Evolutionary conservation across 257 asterid species (phyloP).

Genomic region (Solanum pinnatisectum): DNA sequence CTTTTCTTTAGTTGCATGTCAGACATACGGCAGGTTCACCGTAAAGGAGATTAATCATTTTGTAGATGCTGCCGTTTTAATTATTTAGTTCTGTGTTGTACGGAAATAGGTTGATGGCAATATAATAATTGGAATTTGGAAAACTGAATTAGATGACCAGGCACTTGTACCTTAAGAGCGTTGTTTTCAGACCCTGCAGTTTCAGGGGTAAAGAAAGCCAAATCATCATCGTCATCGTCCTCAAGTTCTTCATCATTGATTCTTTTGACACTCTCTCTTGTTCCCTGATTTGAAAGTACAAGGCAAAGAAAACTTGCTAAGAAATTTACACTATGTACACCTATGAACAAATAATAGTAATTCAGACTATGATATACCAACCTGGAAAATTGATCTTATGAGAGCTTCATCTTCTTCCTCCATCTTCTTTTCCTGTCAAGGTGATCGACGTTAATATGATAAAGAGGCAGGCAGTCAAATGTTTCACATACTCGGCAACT

Average conservation of each 20-base stretch:
- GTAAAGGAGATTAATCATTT: not conserved
- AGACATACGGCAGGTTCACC: not conserved
- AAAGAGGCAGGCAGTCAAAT: not conserved
- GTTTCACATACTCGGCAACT: not conserved
- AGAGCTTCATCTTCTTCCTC: constrained; percentile 78
- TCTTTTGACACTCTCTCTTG: constrained; percentile 33
- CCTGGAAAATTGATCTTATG: constrained; percentile 50
- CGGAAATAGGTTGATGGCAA: not conserved
- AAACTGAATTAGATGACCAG: not conserved
- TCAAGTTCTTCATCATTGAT: constrained; percentile 57
- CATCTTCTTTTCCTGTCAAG: constrained; percentile 40
- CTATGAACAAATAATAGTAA: not conserved
- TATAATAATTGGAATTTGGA: not conserved
- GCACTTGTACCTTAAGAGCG: constrained; percentile 33
- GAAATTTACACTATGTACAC: not conserved
- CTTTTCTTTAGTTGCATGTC: not conserved
- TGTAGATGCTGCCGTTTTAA: not conserved
- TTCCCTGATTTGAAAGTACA: constrained; percentile 27
- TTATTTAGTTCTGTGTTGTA: not conserved
- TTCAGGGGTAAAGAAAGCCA: constrained; percentile 5
- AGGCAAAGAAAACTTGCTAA: not conserved
- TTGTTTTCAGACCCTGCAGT: constrained; percentile 20
- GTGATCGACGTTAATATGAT: not conserved
- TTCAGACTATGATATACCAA: constrained; percentile 1
- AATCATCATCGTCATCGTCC: constrained; percentile 17